A percentile compares a stretch with the other conserved stretches of the same genome.
phyloP scores from a whole-genome alignment of 169 alveolate species.

The Fabrea salina region DNA sequence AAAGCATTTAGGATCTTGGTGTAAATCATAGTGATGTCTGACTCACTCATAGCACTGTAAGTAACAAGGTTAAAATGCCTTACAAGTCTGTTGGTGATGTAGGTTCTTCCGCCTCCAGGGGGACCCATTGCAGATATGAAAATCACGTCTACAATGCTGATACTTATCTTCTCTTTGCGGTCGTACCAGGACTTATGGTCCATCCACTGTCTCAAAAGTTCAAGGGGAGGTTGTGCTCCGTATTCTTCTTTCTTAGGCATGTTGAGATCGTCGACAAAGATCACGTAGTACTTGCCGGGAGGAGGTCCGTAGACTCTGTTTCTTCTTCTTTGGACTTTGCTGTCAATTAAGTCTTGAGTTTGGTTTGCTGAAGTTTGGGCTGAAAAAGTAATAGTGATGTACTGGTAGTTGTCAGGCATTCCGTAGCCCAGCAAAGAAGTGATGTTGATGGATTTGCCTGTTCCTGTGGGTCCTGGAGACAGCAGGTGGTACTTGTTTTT shows the following conservation, averaged over 20 bases:
- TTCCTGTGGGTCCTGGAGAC: constrained; percentile 94
- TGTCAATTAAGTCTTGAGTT: constrained; percentile 87
- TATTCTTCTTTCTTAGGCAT: constrained; percentile 94
- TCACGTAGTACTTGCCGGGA: constrained; percentile 85
- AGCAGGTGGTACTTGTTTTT: constrained; percentile 82
- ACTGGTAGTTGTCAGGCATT: constrained; percentile 82
- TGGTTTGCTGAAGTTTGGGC: constrained; percentile 94
- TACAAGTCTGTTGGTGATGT: constrained; percentile 84
- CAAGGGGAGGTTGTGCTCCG: constrained; percentile 95
- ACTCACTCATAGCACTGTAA: constrained; percentile 83
- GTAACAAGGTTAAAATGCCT: constrained; percentile 89
- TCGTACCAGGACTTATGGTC: constrained; percentile 94
- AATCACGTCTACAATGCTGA: constrained; percentile 83
- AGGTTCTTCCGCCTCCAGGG: constrained; percentile 94
- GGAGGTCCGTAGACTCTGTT: constrained; percentile 93
- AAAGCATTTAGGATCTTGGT: constrained; percentile 72
- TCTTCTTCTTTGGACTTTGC: constrained; percentile 87
- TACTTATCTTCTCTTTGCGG: constrained; percentile 82
- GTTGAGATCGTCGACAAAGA: constrained; percentile 92
- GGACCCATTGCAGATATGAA: constrained; percentile 93
- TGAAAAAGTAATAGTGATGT: constrained; percentile 83
- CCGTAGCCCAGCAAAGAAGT: constrained; percentile 70
- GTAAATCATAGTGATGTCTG: constrained; percentile 82
- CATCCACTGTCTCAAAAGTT: constrained; percentile 90
- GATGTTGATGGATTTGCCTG: constrained; percentile 89